A percentile compares a stretch with the other conserved stretches of the same genome.
phyloP scores from a whole-genome alignment of 2,329 filamentous ascomycete species.

The Diplodia seriata region DNA sequence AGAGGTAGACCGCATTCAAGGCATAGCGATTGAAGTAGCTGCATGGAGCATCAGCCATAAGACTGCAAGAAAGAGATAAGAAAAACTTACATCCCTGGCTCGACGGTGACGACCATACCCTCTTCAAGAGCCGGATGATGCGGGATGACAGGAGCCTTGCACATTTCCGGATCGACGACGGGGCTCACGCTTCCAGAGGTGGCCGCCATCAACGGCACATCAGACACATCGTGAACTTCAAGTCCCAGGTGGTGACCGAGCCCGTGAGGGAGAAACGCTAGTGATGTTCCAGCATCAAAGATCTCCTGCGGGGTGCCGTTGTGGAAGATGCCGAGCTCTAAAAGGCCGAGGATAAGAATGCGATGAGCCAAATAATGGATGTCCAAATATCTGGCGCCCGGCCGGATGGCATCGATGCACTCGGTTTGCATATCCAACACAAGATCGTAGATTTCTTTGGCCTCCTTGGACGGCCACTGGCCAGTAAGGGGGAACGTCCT shows the following conservation, averaged over 20 bases:
- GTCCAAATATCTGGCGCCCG: constrained; percentile 73
- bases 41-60: constrained; percentile 45
- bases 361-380: constrained; percentile 76
- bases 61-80: neutral
- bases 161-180: constrained; percentile 43
- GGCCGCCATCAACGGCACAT: constrained; percentile 28
- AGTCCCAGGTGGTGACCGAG: constrained; percentile 90
- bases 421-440: constrained; percentile 82
- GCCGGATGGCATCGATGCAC: constrained; percentile 72
- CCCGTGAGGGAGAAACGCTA: constrained; percentile 91
- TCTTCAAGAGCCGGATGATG: constrained; percentile 53
- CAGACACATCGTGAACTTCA: constrained; percentile 78
- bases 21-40: constrained; percentile 94
- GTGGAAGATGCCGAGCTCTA: constrained; percentile 73
- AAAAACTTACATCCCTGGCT: constrained; percentile 56
- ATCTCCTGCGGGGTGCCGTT: constrained; percentile 73
- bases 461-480: constrained; percentile 70
- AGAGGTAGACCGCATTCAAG: constrained; percentile 75
- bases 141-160: constrained; percentile 43
- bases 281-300: constrained; percentile 77
- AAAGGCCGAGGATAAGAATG: constrained; percentile 74
- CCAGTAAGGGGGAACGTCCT: constrained; percentile 82
- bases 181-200: constrained; percentile 40
- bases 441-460: constrained; percentile 74
- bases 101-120: constrained; percentile 64